Conservation (phyloP, 495 filamentous ascomycete species). For the Aspergillus affinis region DNA sequence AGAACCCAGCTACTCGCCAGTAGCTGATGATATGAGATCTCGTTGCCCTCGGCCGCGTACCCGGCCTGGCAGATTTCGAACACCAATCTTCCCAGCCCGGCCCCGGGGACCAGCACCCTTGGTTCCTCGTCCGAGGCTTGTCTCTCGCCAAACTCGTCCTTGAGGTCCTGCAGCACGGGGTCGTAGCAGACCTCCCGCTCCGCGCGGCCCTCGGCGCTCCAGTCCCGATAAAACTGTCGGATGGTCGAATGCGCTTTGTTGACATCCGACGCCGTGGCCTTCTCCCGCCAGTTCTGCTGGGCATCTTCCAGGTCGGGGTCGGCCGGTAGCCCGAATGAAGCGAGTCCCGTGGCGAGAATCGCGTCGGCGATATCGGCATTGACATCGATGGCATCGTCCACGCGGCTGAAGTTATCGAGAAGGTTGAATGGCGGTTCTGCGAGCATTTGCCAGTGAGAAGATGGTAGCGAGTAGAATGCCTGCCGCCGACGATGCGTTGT, state of each 20-base stretch:
- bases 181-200: conserved; percentile 77
- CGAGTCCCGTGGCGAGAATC: conserved; percentile 66
- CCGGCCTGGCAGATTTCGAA: conserved; percentile 80
- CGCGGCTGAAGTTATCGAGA: conserved; percentile 67
- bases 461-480: conserved; percentile 87
- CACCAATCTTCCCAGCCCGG: conserved; percentile 82
- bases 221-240: conserved; percentile 93
- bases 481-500: conserved; percentile 85
- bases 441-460: conserved; percentile 76
- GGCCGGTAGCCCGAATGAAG: conserved; percentile 57
- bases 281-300: conserved; percentile 58
- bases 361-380: conserved; percentile 81
- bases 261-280: conserved; percentile 66
- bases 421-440: conserved; percentile 78
- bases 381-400: conserved; percentile 85
- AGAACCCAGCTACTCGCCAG: conserved; percentile 84
- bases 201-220: conserved; percentile 71
- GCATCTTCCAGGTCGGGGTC: conserved; percentile 33
- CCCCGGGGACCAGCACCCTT: conserved; percentile 80
- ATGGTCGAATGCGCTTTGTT: conserved; percentile 91
- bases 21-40: conserved; percentile 92
- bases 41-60: conserved; percentile 81
- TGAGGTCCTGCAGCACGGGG: conserved; percentile 66
- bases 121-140: conserved; percentile 24
- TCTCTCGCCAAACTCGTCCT: conserved; percentile 47